A percentile compares a stretch with the other conserved stretches of the same genome.
Conservation (phyloP, 2,329 filamentous ascomycete genomes). For the Claviceps paspali region DNA sequence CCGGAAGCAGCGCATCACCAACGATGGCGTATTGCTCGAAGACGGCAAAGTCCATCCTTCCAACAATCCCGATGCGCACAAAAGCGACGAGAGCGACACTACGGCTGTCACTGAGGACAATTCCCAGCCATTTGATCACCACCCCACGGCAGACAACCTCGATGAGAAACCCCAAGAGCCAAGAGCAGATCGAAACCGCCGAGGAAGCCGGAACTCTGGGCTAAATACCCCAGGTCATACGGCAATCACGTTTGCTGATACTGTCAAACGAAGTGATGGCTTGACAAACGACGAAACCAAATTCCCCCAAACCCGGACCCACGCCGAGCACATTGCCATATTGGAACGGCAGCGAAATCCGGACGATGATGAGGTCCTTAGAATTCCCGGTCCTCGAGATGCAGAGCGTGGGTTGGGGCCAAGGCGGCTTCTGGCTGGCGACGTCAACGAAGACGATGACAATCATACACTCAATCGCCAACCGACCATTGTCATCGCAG, state of each 20-base stretch:
- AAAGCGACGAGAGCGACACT: constrained; percentile 24
- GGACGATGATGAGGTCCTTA: constrained; percentile 57
- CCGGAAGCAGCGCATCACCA: constrained; percentile 40
- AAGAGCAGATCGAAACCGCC: not conserved
- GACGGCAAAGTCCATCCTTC: constrained; percentile 19
- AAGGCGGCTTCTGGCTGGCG: constrained; percentile 28
- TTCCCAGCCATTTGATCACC: not conserved
- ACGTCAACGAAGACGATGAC: constrained; percentile 22
- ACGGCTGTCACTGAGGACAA: constrained; percentile 14
- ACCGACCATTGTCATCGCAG: constrained; percentile 51
- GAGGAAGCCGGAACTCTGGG: constrained; percentile 1
- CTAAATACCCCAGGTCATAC: constrained; percentile 10
- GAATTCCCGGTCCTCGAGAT: constrained; percentile 84
- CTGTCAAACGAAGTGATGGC: constrained; percentile 45
- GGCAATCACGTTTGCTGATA: constrained; percentile 52
- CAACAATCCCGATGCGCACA: constrained; percentile 8
- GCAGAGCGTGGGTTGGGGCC: constrained; percentile 71
- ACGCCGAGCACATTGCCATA: constrained; percentile 78
- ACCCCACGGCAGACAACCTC: constrained; percentile 2
- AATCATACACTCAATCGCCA: constrained; percentile 17
- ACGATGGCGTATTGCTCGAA: constrained; percentile 41
- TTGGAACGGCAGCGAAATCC: constrained; percentile 69
- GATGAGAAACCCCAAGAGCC: not conserved
- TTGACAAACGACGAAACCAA: constrained; percentile 32
- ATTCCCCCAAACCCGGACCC: constrained; percentile 33